Conservation (phyloP, 306 rosid species). For the Gleditsia sinensis region DNA sequence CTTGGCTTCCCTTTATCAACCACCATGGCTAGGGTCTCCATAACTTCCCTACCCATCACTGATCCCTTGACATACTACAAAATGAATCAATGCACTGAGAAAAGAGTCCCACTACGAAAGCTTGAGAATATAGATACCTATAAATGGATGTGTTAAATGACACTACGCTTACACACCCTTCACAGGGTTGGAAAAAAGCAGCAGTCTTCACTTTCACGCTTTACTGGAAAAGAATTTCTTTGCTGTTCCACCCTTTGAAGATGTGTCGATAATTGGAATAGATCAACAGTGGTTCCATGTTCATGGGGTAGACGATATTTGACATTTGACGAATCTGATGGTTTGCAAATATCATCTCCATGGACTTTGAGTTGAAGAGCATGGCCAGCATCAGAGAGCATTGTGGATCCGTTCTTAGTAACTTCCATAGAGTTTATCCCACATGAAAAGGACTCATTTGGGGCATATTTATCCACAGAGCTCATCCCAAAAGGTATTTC, state of each 20-base stretch:
- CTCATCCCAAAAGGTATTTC: conserved; percentile 32
- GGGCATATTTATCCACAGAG: conserved; percentile 38
- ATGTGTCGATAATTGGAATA: conserved; percentile 74
- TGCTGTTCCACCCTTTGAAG: conserved; percentile 84
- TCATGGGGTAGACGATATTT: conserved; percentile 43
- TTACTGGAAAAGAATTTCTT: conserved; percentile 54
- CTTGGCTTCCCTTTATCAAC: conserved; percentile 25
- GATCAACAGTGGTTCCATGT: conserved; percentile 55
- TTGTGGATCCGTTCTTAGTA: conserved; percentile 37
- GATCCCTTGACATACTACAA: neutral
- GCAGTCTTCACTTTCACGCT: conserved; percentile 56
- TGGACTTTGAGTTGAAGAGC: conserved; percentile 29
- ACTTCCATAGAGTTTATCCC: conserved; percentile 43
- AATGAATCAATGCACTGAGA: conserved; percentile 15
- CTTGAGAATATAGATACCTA: conserved; percentile 17
- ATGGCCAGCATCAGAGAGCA: conserved; percentile 35
- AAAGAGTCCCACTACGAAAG: neutral
- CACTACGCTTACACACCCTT: conserved; percentile 41
- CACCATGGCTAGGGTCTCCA: conserved; percentile 30
- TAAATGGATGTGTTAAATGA: conserved; percentile 24
- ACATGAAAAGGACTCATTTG: conserved; percentile 43
- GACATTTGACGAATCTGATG: conserved; percentile 25
- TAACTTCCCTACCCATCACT: conserved; percentile 24
- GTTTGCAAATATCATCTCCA: conserved; percentile 35
- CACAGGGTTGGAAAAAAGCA: conserved; percentile 48